phyloP scores from a whole-genome alignment of 2,329 filamentous ascomycete genomes.

The Penicillium sp. region DNA sequence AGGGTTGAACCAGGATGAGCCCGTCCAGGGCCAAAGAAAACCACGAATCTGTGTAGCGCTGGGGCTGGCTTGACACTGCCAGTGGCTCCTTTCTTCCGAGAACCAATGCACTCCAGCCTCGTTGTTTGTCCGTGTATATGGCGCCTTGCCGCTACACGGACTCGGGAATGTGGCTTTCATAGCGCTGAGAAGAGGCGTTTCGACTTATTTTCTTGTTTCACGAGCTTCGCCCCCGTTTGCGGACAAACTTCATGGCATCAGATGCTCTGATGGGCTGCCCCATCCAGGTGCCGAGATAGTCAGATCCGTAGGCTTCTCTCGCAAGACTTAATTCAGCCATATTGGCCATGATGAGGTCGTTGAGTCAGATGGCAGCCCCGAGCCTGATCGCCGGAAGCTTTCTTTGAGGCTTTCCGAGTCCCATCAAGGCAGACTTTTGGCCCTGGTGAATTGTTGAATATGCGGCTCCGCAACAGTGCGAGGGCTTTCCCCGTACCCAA shows the following conservation, averaged over 20 bases:
- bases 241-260: background rate
- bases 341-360: background rate
- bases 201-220: background rate
- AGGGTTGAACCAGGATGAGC: slow-evolving; percentile 20
- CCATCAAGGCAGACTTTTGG: background rate
- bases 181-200: background rate
- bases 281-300: background rate
- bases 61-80: slow-evolving; percentile 8
- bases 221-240: background rate
- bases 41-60: slow-evolving; percentile 24
- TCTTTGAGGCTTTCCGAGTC: background rate
- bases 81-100: slow-evolving; percentile 23
- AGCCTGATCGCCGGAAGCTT: background rate
- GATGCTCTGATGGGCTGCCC: background rate
- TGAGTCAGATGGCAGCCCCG: background rate
- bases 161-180: slow-evolving; percentile 13
- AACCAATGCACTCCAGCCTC: slow-evolving; percentile 14
- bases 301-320: background rate
- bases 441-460: background rate
- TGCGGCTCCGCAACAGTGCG: background rate
- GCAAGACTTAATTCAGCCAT: background rate
- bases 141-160: slow-evolving; percentile 2
- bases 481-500: background rate
- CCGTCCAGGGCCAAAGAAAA: slow-evolving; percentile 20
- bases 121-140: slow-evolving; percentile 10